A percentile compares a stretch with the other conserved stretches of the same genome.
Evolutionary conservation across 345 rosid species (phyloP).

Genomic region (Salix caprea): DNA sequence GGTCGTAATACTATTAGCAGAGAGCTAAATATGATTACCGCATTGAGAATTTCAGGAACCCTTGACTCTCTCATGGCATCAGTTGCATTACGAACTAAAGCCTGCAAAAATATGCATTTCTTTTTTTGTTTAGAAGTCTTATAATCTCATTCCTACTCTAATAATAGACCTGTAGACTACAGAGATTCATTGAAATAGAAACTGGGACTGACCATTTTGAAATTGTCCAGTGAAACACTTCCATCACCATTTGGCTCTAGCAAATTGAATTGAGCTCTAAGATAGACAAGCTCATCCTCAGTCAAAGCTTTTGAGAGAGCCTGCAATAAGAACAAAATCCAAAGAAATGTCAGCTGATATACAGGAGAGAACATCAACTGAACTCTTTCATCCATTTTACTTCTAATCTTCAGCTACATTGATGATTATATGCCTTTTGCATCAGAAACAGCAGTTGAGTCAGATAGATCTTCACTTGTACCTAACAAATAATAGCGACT

Average conservation of each 20-base stretch:
- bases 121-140: neutral
- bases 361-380: neutral
- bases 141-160: neutral
- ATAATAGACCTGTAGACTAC: neutral
- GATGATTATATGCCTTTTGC: neutral
- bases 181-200: conserved; percentile 2
- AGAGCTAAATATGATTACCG: conserved; percentile 37
- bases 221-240: conserved; percentile 62
- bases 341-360: conserved; percentile 1
- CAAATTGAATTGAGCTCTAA: conserved; percentile 69
- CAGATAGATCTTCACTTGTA: neutral
- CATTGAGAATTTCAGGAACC: conserved; percentile 62
- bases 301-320: conserved; percentile 91
- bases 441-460: neutral
- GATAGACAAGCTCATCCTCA: conserved; percentile 74
- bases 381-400: neutral
- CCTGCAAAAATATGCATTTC: conserved; percentile 44
- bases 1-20: neutral
- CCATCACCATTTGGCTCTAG: conserved; percentile 81
- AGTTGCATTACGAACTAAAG: conserved; percentile 55
- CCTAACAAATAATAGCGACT: neutral
- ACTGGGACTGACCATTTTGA: conserved; percentile 51
- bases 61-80: conserved; percentile 83
- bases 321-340: conserved; percentile 34
- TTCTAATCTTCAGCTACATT: neutral